Conservation (phyloP, 495 filamentous ascomycete genomes). For the Penicillium simplicissimum region DNA sequence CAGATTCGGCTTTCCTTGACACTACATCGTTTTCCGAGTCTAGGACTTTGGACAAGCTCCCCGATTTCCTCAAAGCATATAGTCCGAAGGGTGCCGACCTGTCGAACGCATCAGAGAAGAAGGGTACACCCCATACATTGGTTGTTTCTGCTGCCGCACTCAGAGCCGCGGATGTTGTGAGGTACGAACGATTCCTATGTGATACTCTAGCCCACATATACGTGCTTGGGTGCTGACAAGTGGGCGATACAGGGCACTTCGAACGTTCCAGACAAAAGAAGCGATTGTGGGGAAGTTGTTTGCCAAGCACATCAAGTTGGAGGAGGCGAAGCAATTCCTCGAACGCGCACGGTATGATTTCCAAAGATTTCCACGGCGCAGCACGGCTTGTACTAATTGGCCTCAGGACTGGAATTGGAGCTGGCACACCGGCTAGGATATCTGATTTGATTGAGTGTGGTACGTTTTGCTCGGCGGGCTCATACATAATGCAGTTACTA, state of each 20-base stretch:
- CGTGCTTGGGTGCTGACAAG: constrained; percentile 10
- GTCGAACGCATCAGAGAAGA: constrained; percentile 61
- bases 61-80: constrained; percentile 72
- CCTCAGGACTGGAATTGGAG: constrained; percentile 72
- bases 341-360: constrained; percentile 54
- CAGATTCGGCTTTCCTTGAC: constrained; percentile 63
- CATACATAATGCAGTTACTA: not conserved
- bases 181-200: constrained; percentile 44
- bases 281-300: constrained; percentile 85
- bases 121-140: constrained; percentile 83
- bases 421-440: constrained; percentile 82
- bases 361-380: not conserved
- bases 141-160: constrained; percentile 77
- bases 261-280: constrained; percentile 75
- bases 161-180: constrained; percentile 75
- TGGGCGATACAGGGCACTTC: constrained; percentile 56
- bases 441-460: constrained; percentile 79
- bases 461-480: constrained; percentile 34
- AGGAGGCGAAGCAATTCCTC: constrained; percentile 79
- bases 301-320: constrained; percentile 95
- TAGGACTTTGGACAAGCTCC: constrained; percentile 67
- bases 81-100: constrained; percentile 51
- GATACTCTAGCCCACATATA: not conserved
- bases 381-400: constrained; percentile 16
- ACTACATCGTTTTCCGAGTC: constrained; percentile 68